Evolutionary conservation across 140 eudicot genomes (phyloP).

Genomic region (Anethum foeniculum): DNA sequence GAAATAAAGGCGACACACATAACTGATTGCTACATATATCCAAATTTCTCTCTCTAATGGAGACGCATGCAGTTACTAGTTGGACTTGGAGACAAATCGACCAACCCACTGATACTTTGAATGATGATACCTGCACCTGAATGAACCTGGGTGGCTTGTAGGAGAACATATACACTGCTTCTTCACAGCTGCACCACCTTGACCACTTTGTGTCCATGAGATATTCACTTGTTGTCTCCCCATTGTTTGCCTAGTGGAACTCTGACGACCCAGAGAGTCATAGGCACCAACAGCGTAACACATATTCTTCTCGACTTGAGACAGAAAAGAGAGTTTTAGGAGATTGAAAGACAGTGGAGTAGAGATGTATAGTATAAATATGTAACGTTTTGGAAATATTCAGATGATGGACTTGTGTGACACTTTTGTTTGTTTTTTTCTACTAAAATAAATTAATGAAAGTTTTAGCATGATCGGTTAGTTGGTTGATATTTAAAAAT

Average conservation of each 20-base stretch:
- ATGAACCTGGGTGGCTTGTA: slow-evolving; percentile 70
- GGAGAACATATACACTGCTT: slow-evolving; percentile 62
- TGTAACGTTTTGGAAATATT: too few relatives aligned
- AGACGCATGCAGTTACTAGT: not conserved
- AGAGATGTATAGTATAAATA: too few relatives aligned
- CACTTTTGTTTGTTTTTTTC: too few relatives aligned
- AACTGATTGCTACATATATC: not conserved
- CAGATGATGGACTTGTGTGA: too few relatives aligned
- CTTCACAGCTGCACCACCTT: slow-evolving; percentile 4
- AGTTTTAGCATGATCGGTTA: too few relatives aligned
- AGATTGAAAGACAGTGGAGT: not conserved
- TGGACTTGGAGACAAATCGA: slow-evolving; percentile 18
- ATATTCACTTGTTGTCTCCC: slow-evolving; percentile 12
- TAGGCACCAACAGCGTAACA: not conserved
- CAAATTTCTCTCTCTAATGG: not conserved
- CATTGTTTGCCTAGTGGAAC: not conserved
- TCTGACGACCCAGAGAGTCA: not conserved
- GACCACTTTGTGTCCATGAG: not conserved
- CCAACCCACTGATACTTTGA: slow-evolving; percentile 49
- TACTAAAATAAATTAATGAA: too few relatives aligned
- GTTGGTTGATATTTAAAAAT: too few relatives aligned
- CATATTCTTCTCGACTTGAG: not conserved
- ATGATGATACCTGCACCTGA: slow-evolving; percentile 59
- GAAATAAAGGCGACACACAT: not conserved
- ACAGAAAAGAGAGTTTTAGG: too few relatives aligned